Percentiles rank a stretch among this genome's conserved stretches.
Conservation (phyloP, 2,329 filamentous ascomycete genomes). For the Knufia fluminis region DNA sequence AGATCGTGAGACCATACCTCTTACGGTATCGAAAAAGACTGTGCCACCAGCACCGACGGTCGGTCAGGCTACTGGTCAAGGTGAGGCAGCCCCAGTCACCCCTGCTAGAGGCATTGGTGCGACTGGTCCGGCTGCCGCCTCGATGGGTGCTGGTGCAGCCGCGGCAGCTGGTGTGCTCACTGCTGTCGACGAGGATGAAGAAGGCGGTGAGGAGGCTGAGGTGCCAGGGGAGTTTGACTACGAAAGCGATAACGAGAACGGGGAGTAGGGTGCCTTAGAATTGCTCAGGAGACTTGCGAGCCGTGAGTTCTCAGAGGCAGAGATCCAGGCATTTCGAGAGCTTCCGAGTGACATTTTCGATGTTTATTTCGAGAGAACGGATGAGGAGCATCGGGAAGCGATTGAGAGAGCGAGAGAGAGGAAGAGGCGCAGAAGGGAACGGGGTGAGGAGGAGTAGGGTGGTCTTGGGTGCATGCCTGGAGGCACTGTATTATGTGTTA, state of each 20-base stretch:
- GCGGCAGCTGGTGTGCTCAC: constrained; percentile 73
- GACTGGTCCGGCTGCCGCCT: constrained; percentile 45
- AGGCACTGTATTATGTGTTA: no score
- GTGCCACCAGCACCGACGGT: constrained; percentile 28
- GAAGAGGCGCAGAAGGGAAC: no score
- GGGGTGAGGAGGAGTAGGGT: no score
- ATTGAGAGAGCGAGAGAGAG: no score
- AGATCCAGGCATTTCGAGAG: no score
- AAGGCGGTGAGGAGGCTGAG: constrained; percentile 40
- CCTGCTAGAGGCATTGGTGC: constrained; percentile 31
- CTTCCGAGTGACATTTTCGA: no score
- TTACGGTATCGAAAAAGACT: constrained; percentile 73
- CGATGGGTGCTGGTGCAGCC: constrained; percentile 48
- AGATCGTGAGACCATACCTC: constrained; percentile 71
- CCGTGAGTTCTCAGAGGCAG: no score
- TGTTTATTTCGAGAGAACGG: no score
- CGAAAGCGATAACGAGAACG: constrained; percentile 30
- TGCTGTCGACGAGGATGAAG: constrained; percentile 65
- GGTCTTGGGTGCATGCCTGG: no score
- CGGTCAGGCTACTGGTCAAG: constrained; percentile 21
- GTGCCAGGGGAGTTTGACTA: constrained; percentile 40
- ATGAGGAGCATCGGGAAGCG: no score
- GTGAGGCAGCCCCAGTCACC: constrained; percentile 22
- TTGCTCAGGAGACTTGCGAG: no score
- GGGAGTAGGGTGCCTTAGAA: no score